Conservation (phyloP, 176 grass and related monocot genomes). For the Cymbopogon citratus region DNA sequence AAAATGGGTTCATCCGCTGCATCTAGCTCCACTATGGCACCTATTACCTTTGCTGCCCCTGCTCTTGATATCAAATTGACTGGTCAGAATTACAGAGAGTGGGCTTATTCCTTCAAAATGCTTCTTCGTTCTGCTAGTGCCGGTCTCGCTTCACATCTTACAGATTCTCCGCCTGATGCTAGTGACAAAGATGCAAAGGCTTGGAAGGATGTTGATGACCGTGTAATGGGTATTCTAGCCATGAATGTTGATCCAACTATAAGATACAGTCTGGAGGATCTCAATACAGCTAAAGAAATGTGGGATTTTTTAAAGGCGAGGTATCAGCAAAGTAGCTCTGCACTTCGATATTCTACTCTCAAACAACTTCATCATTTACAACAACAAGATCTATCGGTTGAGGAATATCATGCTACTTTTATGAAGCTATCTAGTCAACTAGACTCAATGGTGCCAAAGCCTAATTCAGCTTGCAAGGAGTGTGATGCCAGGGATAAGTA, state of each 20-base stretch:
- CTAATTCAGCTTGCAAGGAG: too few species aligned
- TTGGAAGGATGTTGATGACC: background rate
- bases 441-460: too few species aligned
- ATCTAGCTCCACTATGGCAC: background rate
- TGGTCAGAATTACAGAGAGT: background rate
- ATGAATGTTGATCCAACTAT: background rate
- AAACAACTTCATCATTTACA: too few species aligned
- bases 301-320: background rate
- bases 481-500: too few species aligned
- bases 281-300: background rate
- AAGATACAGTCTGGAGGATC: too few species aligned
- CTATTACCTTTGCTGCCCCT: background rate
- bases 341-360: background rate
- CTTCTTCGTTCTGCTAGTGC: background rate
- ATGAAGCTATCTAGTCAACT: too few species aligned
- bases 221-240: background rate
- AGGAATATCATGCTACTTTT: too few species aligned
- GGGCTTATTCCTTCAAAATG: background rate
- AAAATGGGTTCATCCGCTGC: background rate
- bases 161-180: background rate
- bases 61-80: background rate
- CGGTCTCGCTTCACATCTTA: background rate
- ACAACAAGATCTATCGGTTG: too few species aligned
- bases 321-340: background rate
- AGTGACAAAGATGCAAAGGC: background rate